Percentiles rank a stretch among this genome's conserved stretches.
These are phyloP conservation scores for Mucor saturninus DNA, from an alignment of 371 early-diverging fungal genomes.

Conservation along the genomic window DNA sequence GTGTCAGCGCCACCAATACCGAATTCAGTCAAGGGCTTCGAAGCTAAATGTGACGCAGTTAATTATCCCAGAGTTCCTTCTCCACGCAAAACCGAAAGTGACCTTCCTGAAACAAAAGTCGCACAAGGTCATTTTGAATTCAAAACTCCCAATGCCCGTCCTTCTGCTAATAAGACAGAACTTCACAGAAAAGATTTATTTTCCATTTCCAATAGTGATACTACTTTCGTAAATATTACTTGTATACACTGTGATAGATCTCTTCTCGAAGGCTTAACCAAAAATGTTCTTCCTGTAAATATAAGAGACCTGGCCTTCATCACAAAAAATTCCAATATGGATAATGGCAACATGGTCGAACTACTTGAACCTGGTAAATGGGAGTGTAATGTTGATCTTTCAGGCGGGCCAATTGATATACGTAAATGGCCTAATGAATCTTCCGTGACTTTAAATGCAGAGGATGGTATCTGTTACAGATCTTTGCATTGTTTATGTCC, in stretches of 20 bases:
- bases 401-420: conserved; percentile 21
- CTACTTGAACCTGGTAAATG: conserved; percentile 7
- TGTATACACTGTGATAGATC: background rate
- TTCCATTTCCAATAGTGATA: background rate
- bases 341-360: conserved; percentile 1
- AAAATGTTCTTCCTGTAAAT: background rate
- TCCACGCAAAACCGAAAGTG: no score
- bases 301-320: background rate
- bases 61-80: no score
- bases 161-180: background rate
- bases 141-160: background rate
- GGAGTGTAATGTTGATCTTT: conserved; percentile 2
- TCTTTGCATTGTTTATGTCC: conserved; percentile 7
- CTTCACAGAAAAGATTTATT: background rate
- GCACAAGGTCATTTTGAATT: background rate
- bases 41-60: no score
- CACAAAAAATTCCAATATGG: background rate
- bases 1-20: no score
- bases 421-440: background rate
- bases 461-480: conserved; percentile 15
- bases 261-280: conserved; percentile 1
- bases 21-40: no score
- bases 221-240: background rate
- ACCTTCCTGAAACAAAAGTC: background rate
- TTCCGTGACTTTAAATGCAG: conserved; percentile 6